Evolutionary conservation across 257 asterid species (phyloP).

Genomic region (Nicotiana knightiana): DNA sequence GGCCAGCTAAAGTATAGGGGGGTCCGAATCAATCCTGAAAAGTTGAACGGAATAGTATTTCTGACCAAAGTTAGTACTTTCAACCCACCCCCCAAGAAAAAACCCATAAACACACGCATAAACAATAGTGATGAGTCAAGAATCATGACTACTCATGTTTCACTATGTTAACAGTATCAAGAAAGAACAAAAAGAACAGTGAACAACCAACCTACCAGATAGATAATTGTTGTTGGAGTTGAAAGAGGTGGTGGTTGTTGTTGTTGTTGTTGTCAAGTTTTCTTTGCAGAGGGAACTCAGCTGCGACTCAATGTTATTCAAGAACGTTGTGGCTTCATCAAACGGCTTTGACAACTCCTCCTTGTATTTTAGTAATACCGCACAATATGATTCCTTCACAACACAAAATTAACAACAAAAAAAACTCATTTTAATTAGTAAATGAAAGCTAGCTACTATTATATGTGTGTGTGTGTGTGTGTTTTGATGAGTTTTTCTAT

Average conservation of each 20-base stretch:
- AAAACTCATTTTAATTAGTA: neutral
- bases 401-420: neutral
- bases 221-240: constrained; percentile 13
- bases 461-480: neutral
- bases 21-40: neutral
- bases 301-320: constrained; percentile 60
- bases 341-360: constrained; percentile 70
- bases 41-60: constrained; percentile 15
- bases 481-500: neutral
- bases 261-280: constrained; percentile 28
- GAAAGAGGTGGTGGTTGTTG: constrained; percentile 16
- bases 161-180: neutral
- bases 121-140: neutral
- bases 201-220: constrained; percentile 18
- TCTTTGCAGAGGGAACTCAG: constrained; percentile 60
- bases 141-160: neutral
- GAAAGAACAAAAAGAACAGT: neutral
- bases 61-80: constrained; percentile 5
- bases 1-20: constrained; percentile 8
- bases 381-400: constrained; percentile 64
- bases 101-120: neutral
- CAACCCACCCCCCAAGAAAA: neutral
- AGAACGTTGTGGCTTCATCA: constrained; percentile 68
- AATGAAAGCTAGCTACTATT: too few relatives aligned
- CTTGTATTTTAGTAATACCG: constrained; percentile 47